Base-by-base conservation (phyloP, 345 rosid genomes). In the Dimocarpus longan region DNA sequence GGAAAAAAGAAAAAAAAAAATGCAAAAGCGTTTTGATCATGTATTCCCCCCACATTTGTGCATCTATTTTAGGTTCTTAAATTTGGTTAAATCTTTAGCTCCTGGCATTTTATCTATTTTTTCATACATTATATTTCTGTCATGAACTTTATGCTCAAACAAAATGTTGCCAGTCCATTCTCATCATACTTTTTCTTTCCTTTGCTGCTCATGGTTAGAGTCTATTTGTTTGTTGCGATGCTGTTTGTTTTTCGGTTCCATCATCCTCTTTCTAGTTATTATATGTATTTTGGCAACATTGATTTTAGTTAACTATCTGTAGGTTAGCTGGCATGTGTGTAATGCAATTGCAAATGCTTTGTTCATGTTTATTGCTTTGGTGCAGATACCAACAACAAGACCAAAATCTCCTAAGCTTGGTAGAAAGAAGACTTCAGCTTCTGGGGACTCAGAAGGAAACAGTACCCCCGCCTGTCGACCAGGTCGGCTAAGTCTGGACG, bases 331-430 rank as follows among this genome's bases (percentile, higher is more conserved):
- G 71, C 39, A 22, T 18, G 50, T 52, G 32, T 28, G 3, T 48
- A 18, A 26, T 37, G 48, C 44, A 52, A 48, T 37, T 15, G 8
- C 16, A 21, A 65, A 32, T 81, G 44, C 10, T 78, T 65, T 70
- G 12, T 67, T 48, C 54, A 28, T 73, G 37, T n/a, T 70, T 11
- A 21, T 81, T 77, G 66, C 52, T 67, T 76, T 65, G 66, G 76
- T 83, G 84, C 85, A 97, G 99, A 89, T 97, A 86, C 99, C 98
- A 18, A 73, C 97, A 66, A 97, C 99, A 59, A 90, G 98, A 84
- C 88, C 99, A 21, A 97, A 92, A 88, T 97, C 99, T 85, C 99
- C 99, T 15, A 97, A 94, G 82, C 93, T 97, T 26, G 99, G 99
- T 54, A 79, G 99, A 71, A 97, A 76, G 81, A 97, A 97, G 89